A percentile compares a stretch with the other conserved stretches of the same genome.
These are phyloP conservation scores for Backusella tarrabulga DNA, from an alignment of 192 early-diverging fungal species.

Conservation along the genomic window DNA sequence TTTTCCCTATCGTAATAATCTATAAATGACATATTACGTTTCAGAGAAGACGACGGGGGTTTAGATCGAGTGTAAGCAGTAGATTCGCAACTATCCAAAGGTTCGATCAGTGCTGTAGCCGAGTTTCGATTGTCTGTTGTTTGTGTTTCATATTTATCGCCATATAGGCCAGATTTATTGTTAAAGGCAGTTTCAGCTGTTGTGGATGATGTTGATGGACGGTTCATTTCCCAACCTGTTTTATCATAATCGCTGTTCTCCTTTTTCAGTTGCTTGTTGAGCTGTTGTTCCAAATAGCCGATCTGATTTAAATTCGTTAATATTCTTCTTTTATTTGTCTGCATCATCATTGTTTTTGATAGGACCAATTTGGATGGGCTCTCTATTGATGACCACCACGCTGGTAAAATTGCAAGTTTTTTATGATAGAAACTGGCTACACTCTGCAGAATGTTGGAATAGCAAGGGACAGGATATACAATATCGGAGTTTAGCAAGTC, in stretches of 20 bases:
- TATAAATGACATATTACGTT: background rate
- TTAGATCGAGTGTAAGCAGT: background rate
- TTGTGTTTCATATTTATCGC: background rate
- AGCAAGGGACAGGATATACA: conserved; percentile 45
- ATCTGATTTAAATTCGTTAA: conserved; percentile 43
- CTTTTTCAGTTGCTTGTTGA: conserved; percentile 33
- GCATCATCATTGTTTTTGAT: conserved; percentile 58
- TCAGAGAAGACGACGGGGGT: background rate
- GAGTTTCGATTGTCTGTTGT: background rate
- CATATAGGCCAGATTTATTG: background rate
- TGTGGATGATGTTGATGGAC: conserved; percentile 14
- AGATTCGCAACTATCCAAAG: background rate
- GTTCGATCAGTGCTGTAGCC: background rate
- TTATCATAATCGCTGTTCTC: conserved; percentile 39
- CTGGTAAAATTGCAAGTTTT: conserved; percentile 41
- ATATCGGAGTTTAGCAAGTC: conserved; percentile 54
- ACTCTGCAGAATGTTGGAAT: conserved; percentile 43
- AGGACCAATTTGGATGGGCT: background rate
- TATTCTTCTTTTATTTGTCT: conserved; percentile 47
- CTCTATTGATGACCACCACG: conserved; percentile 30
- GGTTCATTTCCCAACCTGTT: conserved; percentile 5
- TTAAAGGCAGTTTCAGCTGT: background rate
- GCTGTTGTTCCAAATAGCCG: conserved; percentile 32
- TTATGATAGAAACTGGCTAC: conserved; percentile 39
- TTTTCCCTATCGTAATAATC: background rate